phyloP scores from a whole-genome alignment of 2,329 filamentous ascomycete species.

The Thermoascus crustaceus region DNA sequence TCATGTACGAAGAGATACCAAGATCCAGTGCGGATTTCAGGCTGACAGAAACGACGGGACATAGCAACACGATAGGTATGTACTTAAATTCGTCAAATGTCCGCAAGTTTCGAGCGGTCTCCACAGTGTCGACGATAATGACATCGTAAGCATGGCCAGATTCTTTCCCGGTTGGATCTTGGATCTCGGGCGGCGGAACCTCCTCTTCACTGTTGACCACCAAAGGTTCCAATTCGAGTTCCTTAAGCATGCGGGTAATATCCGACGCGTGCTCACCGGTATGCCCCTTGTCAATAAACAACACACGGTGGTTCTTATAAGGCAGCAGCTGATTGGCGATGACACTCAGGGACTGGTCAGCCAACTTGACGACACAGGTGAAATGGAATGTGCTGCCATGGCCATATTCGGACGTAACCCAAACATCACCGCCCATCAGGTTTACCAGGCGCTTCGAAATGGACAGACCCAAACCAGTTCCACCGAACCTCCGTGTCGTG shows the following conservation, averaged over 20 bases:
- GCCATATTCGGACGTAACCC: slow-evolving; percentile 83
- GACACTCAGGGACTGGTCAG: slow-evolving; percentile 62
- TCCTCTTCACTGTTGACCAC: slow-evolving; percentile 63
- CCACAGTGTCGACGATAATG: slow-evolving; percentile 83
- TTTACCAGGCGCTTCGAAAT: slow-evolving; percentile 90
- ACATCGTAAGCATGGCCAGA: slow-evolving; percentile 66
- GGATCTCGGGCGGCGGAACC: slow-evolving; percentile 45
- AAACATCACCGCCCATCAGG: slow-evolving; percentile 88
- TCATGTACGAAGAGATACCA: slow-evolving; percentile 94
- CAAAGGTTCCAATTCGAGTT: slow-evolving; percentile 67
- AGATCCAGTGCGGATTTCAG: slow-evolving; percentile 85
- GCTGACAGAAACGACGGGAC: slow-evolving; percentile 77
- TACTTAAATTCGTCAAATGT: slow-evolving; percentile 89
- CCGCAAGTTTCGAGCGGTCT: slow-evolving; percentile 70
- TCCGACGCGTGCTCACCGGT: slow-evolving; percentile 65
- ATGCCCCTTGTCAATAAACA: slow-evolving; percentile 81
- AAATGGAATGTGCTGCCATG: slow-evolving; percentile 89
- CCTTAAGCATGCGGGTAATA: slow-evolving; percentile 63
- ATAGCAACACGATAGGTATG: slow-evolving; percentile 81
- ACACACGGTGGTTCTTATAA: slow-evolving; percentile 78
- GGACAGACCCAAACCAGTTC: slow-evolving; percentile 84
- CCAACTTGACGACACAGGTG: slow-evolving; percentile 77
- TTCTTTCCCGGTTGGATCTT: slow-evolving; percentile 41
- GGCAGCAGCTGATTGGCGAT: slow-evolving; percentile 68
- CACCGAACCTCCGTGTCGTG: slow-evolving; percentile 88